Conservation (phyloP, 352 stramenopile species). For the Phytophthora lateralis region DNA sequence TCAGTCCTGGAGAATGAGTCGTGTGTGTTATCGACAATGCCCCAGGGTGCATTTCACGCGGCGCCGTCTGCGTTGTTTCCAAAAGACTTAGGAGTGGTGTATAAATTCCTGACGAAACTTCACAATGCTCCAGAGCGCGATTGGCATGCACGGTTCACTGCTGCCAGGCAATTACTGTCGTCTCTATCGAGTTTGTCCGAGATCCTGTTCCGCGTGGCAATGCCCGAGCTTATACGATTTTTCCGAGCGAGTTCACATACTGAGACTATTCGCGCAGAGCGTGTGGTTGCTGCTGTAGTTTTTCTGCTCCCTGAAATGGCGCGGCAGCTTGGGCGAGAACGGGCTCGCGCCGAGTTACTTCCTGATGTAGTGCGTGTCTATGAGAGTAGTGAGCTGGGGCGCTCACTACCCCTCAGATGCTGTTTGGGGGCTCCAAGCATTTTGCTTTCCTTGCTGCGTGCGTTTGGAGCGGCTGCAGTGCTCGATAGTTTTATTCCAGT, state of each 20-base stretch:
- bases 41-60: slow-evolving; percentile 24
- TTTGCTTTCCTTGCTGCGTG: slow-evolving; percentile 44
- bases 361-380: slow-evolving; percentile 61
- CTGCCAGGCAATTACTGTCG: slow-evolving; percentile 37
- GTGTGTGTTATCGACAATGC: slow-evolving; percentile 10
- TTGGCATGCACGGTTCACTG: slow-evolving; percentile 54
- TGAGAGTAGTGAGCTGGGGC: slow-evolving; percentile 51
- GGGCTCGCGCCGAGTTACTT: slow-evolving; percentile 42
- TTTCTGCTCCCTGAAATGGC: slow-evolving; percentile 60
- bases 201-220: slow-evolving; percentile 47
- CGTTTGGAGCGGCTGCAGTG: slow-evolving; percentile 54
- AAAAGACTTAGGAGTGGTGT: slow-evolving; percentile 44
- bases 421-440: slow-evolving; percentile 59
- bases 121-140: slow-evolving; percentile 30
- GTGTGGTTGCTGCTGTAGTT: slow-evolving; percentile 57
- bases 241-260: slow-evolving; percentile 53
- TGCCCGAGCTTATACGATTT: slow-evolving; percentile 61
- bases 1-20: slow-evolving; percentile 2
- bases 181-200: slow-evolving; percentile 48
- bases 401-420: slow-evolving; percentile 29
- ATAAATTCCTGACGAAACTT: slow-evolving; percentile 55
- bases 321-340: slow-evolving; percentile 43
- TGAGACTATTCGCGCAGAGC: slow-evolving; percentile 46
- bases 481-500: slow-evolving; percentile 65
- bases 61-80: slow-evolving; percentile 51